Base-by-base conservation (phyloP, 805 yeast genomes). In the Ogataea parapolymorpha region DNA sequence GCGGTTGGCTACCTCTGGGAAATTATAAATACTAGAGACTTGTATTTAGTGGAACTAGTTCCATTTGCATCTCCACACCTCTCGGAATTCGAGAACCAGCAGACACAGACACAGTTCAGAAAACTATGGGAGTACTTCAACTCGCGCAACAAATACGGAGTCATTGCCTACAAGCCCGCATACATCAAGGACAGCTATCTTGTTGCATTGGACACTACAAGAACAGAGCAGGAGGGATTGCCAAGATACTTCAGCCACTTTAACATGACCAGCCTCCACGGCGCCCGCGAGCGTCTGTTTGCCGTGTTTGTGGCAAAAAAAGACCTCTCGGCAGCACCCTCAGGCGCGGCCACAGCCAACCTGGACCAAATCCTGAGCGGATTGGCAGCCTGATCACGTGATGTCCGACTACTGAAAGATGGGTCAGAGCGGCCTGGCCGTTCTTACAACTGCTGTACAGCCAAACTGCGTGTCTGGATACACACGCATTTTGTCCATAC, bases 161-260 rank as follows among this genome's bases (percentile, higher is more conserved):
- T 82, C 13, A 64, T 83, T 32, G 71, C 75, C 10, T 67, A 65
- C 14, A 66, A 67, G 38, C 75, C 77, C 1, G 46, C 58, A 7
- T 67, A 69, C 49, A 80, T 80, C 28, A 82, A 80, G 51, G 90
- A 83, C 59, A 72, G 82, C 7, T 83, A 82, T 56, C 47, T 83
- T 39, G 59, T 80, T 22, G 71, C 54, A 10, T 20, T 58, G 7
- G 47, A 36, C 44, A 45, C 29, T 24, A 34, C 13, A 41, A 51
- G 30, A 41, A 46, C 42, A 28, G 34, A 28, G 22, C 29, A 15
- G 4, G 47, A 39, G 14, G 47, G 46, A 11, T 34, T 45, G 35
- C 59, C 51, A 12, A 41, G 41, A 16, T 54, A 41, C 49, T 53
- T 47, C 36, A 36, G 27, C 26, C 49, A 43, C 25, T 55, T 59